These are phyloP conservation scores for Ganoderma boninense DNA, from an alignment of 1,284 basidiomycete species.

Conservation along the genomic window DNA sequence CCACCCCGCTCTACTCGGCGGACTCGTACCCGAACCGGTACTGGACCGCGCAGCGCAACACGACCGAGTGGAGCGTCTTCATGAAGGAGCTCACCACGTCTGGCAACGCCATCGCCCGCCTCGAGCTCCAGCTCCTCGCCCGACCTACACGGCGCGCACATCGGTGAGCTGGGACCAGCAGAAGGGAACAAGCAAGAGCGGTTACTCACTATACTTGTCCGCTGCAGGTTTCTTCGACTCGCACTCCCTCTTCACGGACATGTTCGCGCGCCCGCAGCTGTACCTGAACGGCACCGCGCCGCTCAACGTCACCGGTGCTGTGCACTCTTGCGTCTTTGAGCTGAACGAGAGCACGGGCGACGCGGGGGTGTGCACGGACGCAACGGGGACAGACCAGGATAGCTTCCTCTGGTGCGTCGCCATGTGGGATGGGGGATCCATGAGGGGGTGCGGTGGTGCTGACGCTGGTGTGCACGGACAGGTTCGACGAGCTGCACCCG, in stretches of 20 bases:
- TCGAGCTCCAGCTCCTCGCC: conserved; percentile 42
- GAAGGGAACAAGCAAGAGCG: neutral
- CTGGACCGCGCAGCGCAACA: too few species aligned
- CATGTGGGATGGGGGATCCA: too few species aligned
- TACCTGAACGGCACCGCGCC: conserved; percentile 68
- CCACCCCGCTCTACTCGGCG: too few species aligned
- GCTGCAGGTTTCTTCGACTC: conserved; percentile 57
- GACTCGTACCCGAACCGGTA: too few species aligned
- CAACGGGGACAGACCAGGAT: too few species aligned
- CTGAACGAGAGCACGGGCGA: conserved; percentile 19
- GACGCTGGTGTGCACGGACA: conserved; percentile 30
- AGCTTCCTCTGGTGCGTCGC: conserved; percentile 62
- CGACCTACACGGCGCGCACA: conserved; percentile 43
- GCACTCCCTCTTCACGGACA: conserved; percentile 59
- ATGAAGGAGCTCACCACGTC: conserved; percentile 44
- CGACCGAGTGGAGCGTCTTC: too few species aligned
- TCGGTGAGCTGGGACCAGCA: conserved; percentile 37
- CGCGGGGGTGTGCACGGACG: too few species aligned
- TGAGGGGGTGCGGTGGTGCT: neutral
- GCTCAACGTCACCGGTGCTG: conserved; percentile 56
- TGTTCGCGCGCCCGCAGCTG: conserved; percentile 51
- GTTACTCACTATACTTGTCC: neutral
- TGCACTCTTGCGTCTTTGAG: conserved; percentile 12
- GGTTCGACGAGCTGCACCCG: conserved; percentile 67
- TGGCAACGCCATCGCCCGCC: conserved; percentile 43